Evolutionary conservation across 2,329 filamentous ascomycete species (phyloP).

Genomic region (Clonostachys solani): DNA sequence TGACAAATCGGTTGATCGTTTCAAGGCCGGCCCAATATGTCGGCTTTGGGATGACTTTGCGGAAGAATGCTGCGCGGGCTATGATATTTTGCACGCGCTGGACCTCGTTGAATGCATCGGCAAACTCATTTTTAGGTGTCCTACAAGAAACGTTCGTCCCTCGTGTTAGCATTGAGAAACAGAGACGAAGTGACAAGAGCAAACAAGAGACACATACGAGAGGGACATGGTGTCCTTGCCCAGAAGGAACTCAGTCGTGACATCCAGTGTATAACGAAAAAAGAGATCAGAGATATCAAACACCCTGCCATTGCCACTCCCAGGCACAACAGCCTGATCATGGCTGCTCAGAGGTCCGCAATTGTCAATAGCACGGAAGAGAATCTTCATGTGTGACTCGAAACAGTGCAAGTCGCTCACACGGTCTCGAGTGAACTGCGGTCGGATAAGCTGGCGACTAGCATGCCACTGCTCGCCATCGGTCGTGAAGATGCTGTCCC

Average conservation of each 20-base stretch:
- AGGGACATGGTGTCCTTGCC: constrained; percentile 67
- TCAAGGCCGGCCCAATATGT: constrained; percentile 61
- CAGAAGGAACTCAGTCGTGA: constrained; percentile 81
- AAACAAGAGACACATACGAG: constrained; percentile 26
- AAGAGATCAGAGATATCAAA: constrained; percentile 73
- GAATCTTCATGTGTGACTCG: constrained; percentile 69
- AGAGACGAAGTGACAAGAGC: neutral
- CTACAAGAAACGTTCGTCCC: constrained; percentile 16
- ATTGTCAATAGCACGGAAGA: constrained; percentile 65
- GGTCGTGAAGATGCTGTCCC: constrained; percentile 72
- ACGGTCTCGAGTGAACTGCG: constrained; percentile 82
- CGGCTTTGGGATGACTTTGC: constrained; percentile 56
- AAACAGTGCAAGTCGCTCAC: constrained; percentile 79
- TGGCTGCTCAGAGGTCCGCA: constrained; percentile 53
- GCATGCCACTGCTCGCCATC: constrained; percentile 77
- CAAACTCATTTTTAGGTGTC: constrained; percentile 62
- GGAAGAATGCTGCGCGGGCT: constrained; percentile 60
- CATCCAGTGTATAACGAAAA: constrained; percentile 82
- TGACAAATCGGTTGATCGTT: constrained; percentile 71
- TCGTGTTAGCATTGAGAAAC: neutral
- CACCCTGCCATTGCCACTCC: constrained; percentile 55
- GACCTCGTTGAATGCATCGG: constrained; percentile 76
- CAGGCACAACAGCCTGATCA: constrained; percentile 58
- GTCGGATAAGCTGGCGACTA: constrained; percentile 76
- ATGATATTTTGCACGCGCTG: constrained; percentile 70